Base-by-base conservation (phyloP, 805 yeast species). In the Wickerhamomyces rabaulensis region DNA sequence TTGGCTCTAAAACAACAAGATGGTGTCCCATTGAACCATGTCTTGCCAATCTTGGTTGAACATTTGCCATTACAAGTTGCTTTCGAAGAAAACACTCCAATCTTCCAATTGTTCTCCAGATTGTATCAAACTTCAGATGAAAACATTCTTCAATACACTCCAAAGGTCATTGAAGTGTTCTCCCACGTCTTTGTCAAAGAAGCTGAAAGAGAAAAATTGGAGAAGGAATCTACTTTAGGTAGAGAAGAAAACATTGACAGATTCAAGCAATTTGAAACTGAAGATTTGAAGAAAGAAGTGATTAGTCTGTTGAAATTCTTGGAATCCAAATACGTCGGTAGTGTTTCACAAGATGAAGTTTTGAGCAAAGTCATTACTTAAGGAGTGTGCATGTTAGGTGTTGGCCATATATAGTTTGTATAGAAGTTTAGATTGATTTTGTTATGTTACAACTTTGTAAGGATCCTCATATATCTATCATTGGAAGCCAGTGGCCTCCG, bases 81-180 rank as follows among this genome's bases (percentile, higher is more conserved):
- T 3, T 84, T 77, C 53, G 98, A 92, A 71, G 99, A 94, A 70
- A 89, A 94, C 70, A 79, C 82, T 26, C 97, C 98, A 45, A 84
- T 94, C 52, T 86, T 89, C 67, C 81, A 85, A 58, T 73, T 91
- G 54, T 75, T 94, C 47, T 71, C 86, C 62, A 76, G 78, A 60
- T 74, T 92, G 56, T 87, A 85, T 73, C 82, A 80, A 62, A 66
- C 75, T 48, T 77, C 79, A 54, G 76, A 83, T 64, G 74, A 74
- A 39, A 63, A 77, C 22, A 77, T 85, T 38, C 64, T 80, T 38
- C 60, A 65, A 53, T 63, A 76, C 56, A 82, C 87, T 43, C 80
- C 82, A 50, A 72, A 76, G 59, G 69, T 90, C 45, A 76, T 88
- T 45, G 82, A 77, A 48, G 70, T 87, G 29, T 82, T 91, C 51